These are phyloP conservation scores for Saitozyma podzolica DNA, from an alignment of 768 basidiomycete genomes.

Conservation along the genomic window DNA sequence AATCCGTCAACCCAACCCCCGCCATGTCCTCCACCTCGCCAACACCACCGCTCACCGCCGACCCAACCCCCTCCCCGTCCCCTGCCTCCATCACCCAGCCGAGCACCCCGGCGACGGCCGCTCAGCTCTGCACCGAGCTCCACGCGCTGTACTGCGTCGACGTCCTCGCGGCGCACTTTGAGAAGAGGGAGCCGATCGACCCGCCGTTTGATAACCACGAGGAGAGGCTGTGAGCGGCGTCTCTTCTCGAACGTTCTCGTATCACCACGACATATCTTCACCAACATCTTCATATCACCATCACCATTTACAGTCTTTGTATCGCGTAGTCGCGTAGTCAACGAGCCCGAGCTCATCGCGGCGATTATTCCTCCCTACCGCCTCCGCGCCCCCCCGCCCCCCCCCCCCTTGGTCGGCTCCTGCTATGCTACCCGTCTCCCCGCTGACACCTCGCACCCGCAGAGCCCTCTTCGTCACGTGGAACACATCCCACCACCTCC, in stretches of 20 bases:
- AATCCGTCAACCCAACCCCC: too few relatives aligned
- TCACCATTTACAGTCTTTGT: too few relatives aligned
- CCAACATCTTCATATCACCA: too few relatives aligned
- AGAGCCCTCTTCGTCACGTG: slow-evolving; percentile 97
- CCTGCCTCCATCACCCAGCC: too few relatives aligned
- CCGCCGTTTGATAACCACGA: slow-evolving; percentile 63
- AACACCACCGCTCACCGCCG: too few relatives aligned
- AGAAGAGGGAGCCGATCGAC: slow-evolving; percentile 59
- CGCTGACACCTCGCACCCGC: slow-evolving; percentile 10
- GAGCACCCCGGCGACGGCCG: too few relatives aligned
- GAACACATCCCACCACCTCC: slow-evolving; percentile 70
- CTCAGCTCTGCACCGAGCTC: slow-evolving; percentile 24
- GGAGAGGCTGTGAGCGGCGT: slow-evolving; percentile 68
- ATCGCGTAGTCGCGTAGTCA: too few relatives aligned
- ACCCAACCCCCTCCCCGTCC: too few relatives aligned
- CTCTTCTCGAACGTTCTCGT: too few relatives aligned
- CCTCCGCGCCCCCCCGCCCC: slow-evolving; percentile 8
- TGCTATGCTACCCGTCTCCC: neutral
- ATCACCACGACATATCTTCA: too few relatives aligned
- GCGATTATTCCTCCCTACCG: neutral
- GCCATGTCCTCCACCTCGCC: too few relatives aligned
- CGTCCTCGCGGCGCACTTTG: slow-evolving; percentile 53
- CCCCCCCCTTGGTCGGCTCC: neutral
- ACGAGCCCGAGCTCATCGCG: slow-evolving; percentile 8
- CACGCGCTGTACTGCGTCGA: slow-evolving; percentile 56